A percentile compares a stretch with the other conserved stretches of the same genome.
Evolutionary conservation across 2,329 filamentous ascomycete species (phyloP).

Genomic region (Torrubiella hemipterigena): DNA sequence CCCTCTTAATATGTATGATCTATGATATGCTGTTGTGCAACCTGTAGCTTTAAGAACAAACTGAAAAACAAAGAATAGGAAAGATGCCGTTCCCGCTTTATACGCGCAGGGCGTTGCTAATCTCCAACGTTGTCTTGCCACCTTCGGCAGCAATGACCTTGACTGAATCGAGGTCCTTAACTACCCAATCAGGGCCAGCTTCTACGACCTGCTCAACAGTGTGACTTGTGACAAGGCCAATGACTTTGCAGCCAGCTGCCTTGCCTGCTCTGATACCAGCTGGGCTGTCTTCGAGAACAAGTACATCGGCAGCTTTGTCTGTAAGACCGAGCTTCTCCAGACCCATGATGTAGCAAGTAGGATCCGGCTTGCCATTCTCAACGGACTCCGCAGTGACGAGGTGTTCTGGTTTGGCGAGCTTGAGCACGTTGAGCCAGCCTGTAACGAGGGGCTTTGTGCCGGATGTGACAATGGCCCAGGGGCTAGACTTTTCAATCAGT

Average conservation of each 20-base stretch:
- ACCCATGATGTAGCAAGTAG: conserved; percentile 60
- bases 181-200: conserved; percentile 80
- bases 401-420: conserved; percentile 51
- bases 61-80: too few species aligned
- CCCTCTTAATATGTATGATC: too few species aligned
- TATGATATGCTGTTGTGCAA: too few species aligned
- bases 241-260: conserved; percentile 71
- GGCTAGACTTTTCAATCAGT: conserved; percentile 49
- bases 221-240: conserved; percentile 80
- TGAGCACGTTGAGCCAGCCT: conserved; percentile 60
- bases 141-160: conserved; percentile 44
- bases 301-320: conserved; percentile 35
- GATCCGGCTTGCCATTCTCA: conserved; percentile 63
- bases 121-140: conserved; percentile 54
- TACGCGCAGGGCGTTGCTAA: conserved; percentile 44
- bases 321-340: conserved; percentile 46
- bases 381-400: conserved; percentile 70
- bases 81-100: too few species aligned
- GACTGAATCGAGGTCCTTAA: conserved; percentile 67
- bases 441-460: conserved; percentile 55
- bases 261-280: conserved; percentile 76
- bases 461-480: conserved; percentile 82
- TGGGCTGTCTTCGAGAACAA: conserved; percentile 84
- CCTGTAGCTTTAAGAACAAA: too few species aligned
- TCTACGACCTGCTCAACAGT: conserved; percentile 56